These are phyloP conservation scores for Ophiostoma ulmi DNA, from an alignment of 2,329 filamentous ascomycete genomes.

Conservation along the genomic window DNA sequence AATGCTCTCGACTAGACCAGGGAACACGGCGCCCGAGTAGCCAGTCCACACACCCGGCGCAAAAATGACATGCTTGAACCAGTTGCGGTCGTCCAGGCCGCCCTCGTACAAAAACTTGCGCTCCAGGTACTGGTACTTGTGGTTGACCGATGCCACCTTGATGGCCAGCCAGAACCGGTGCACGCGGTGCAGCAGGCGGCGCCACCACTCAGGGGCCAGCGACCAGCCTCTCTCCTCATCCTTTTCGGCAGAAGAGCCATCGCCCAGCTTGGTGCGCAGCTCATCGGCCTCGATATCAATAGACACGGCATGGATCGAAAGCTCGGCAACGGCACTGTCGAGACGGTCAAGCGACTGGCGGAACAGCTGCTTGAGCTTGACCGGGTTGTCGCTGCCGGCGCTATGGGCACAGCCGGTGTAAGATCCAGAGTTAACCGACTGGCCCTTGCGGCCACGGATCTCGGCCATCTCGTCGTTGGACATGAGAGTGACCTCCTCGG, in stretches of 20 bases:
- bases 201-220: conserved; percentile 57
- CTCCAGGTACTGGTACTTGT: conserved; percentile 79
- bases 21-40: conserved; percentile 70
- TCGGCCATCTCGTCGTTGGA: conserved; percentile 26
- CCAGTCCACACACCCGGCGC: conserved; percentile 81
- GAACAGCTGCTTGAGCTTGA: conserved; percentile 25
- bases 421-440: not conserved
- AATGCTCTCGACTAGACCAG: conserved; percentile 58
- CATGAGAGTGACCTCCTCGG: not conserved
- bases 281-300: conserved; percentile 44
- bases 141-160: conserved; percentile 53
- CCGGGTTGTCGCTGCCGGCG: not conserved
- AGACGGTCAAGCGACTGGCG: conserved; percentile 33
- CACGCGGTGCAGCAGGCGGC: conserved; percentile 53
- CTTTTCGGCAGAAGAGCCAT: conserved; percentile 27
- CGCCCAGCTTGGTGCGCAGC: conserved; percentile 36
- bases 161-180: conserved; percentile 36
- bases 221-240: not conserved
- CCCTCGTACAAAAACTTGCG: conserved; percentile 68
- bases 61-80: conserved; percentile 66
- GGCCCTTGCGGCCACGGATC: conserved; percentile 27
- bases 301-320: conserved; percentile 38
- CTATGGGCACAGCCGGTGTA: not conserved
- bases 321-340: conserved; percentile 33
- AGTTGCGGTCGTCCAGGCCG: conserved; percentile 72